Conservation (phyloP, 306 rosid genomes). For the Arachis hypogaea region DNA sequence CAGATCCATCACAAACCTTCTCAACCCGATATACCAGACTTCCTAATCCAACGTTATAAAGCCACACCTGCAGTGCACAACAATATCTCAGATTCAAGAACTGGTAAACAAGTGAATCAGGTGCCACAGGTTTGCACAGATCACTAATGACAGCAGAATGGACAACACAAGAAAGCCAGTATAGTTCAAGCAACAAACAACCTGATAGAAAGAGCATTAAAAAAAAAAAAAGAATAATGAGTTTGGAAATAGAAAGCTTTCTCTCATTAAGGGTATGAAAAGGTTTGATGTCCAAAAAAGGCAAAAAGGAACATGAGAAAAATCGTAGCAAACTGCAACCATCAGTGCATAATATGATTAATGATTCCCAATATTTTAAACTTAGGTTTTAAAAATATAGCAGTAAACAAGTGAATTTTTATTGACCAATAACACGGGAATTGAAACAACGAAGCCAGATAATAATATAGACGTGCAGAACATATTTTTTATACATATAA, state of each 20-base stretch:
- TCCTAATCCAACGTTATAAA: conserved; percentile 70
- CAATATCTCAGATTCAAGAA: conserved; percentile 38
- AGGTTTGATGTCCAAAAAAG: conserved; percentile 30
- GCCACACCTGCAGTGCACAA: conserved; percentile 80
- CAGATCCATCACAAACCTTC: conserved; percentile 82
- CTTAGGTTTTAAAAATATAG: background rate
- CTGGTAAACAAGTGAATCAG: conserved; percentile 31
- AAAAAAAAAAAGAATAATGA: background rate
- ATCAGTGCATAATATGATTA: background rate
- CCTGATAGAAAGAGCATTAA: conserved; percentile 4
- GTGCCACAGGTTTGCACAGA: conserved; percentile 15
- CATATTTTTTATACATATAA: background rate
- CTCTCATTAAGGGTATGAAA: background rate
- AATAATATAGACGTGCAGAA: background rate
- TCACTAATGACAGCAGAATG: conserved; percentile 18
- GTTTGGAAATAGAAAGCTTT: conserved; percentile 28
- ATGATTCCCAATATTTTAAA: background rate
- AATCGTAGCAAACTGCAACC: background rate
- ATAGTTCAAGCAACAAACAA: conserved; percentile 5
- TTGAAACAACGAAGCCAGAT: background rate
- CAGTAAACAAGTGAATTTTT: background rate
- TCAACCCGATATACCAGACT: conserved; percentile 74
- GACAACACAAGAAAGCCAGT: conserved; percentile 9
- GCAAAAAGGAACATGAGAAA: background rate
- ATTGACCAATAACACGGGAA: background rate